Base-by-base conservation (phyloP, 345 rosid genomes). In the Citrus mangshanensis region DNA sequence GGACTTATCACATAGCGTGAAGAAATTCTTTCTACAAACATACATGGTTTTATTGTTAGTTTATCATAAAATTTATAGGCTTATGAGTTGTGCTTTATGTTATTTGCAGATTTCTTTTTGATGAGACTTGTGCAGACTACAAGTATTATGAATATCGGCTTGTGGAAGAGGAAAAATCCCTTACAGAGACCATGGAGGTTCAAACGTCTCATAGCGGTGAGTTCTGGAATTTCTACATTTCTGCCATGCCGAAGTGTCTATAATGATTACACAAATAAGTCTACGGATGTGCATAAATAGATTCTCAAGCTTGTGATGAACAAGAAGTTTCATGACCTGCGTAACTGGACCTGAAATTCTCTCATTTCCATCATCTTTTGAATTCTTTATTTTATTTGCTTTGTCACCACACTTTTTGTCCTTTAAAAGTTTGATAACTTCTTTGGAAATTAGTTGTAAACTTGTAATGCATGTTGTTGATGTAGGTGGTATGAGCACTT, bases 71-170 rank as follows among this genome's bases (percentile, higher is more conserved):
- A 18, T 12, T 40, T 56, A 65, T 37, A 24, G 46, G 51, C 68
- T 55, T 73, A 51, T 62, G 60, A 12, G 49, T 64, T 35, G 25
- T 68, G 28, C 68, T 60, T 60, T 54, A 18, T 74, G 54, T 76
- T 51, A 35, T 65, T 5, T 85, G 82, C 87, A 97, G 99, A 73
- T 94, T 97, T 87, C 90, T 94, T 77, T 94, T 92, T 81, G 95
- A 97, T 69, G 89, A 89, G 90, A 86, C 84, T 72, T 93, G 93
- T 84, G 81, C 93, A 51, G 98, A 93, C 70, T 94, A 89, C 89
- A 94, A 94, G 78, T 97, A 97, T 76, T 93, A 94, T 77, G 86
- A 86, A 78, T 90, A 84, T 81, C 90, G 77, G 84, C 97, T 94
- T 77, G 86, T 87, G 7, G 96, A 93, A 82, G 99, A 97, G 90